Base-by-base conservation (phyloP, 192 early-diverging fungal species). In the Coemansia sp. region DNA sequence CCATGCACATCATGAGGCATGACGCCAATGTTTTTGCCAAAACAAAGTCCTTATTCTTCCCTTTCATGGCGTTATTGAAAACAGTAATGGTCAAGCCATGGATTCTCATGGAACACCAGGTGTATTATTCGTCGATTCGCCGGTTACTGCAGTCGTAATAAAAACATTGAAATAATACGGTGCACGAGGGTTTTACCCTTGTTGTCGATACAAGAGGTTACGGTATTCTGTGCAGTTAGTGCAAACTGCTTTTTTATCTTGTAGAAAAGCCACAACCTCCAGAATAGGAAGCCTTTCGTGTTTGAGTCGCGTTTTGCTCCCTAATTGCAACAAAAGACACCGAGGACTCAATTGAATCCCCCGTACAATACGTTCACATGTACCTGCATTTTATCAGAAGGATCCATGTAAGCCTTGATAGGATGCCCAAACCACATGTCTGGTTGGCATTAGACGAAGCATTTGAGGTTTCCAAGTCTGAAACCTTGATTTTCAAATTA, bases 231-330 rank as follows among this genome's bases (percentile, higher is more conserved):
- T 43, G 50, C 50, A 25, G 19, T 52, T 52, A 6, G 4, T 22
- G 50, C 50, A 2, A 52, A 52, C 19, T 52, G 50, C 14, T 52
- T 52, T 52, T 52, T 52, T 48, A 9, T 43, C 41, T 2, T 10
- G 50, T 52, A 52, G 50, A 52, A 52, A 52, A 7, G 50, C 50
- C 50, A 52, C 50, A 52, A 29, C n/a, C 50, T 22, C 50, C 22
- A 11, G 22, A 52, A 52, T 25, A 52, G 5, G 5, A 22, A 20
- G 41, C 4, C 4, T 9, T 43, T 36, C 20, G 14, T 48, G 14
- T 48, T 36, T 36, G 35, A 9, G 9, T 36, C 9, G 35, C 35
- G 35, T 9, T 36, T 36, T n/a, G 35, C 35, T 36, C 35, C 35
- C 35, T 36, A 4, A 36, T 36, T 9, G 35, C 35, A 9, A 6